Percentiles rank a stretch among this genome's conserved stretches.
phyloP scores from a whole-genome alignment of 176 grass and related monocot species.

The Tuctoria greenei region DNA sequence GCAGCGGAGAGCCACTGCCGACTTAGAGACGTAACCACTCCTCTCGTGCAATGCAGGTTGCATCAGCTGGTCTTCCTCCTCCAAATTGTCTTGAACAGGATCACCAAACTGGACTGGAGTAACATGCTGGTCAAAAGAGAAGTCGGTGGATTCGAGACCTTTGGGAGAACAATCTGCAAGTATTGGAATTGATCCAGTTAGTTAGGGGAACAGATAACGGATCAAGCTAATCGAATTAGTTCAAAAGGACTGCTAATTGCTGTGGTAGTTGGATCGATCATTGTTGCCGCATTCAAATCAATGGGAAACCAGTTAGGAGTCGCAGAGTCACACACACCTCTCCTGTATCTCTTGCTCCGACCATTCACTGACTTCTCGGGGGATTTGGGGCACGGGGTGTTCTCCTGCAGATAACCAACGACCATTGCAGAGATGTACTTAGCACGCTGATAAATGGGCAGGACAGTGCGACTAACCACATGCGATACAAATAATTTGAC shows the following conservation, averaged over 20 bases:
- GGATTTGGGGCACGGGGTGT: constrained; percentile 79
- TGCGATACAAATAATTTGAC: not conserved
- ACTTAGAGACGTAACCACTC: constrained; percentile 68
- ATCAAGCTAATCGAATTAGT: not conserved
- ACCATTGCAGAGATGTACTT: not conserved
- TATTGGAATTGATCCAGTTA: constrained; percentile 3
- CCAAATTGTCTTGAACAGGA: constrained; percentile 33
- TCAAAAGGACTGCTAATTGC: not conserved
- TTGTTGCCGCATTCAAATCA: not conserved
- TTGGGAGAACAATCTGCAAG: constrained; percentile 57
- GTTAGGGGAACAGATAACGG: not conserved
- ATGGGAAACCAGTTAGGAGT: not conserved
- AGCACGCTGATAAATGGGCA: not conserved
- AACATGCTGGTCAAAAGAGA: constrained; percentile 34
- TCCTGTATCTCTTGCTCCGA: constrained; percentile 71
- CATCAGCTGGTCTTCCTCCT: constrained; percentile 30
- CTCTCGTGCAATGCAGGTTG: constrained; percentile 46
- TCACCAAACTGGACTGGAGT: constrained; percentile 43
- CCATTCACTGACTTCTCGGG: constrained; percentile 72
- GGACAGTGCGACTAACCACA: not conserved
- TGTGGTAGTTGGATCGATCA: not conserved
- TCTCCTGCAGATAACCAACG: constrained; percentile 53
- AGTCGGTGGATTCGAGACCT: constrained; percentile 14
- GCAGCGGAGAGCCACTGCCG: constrained; percentile 74
- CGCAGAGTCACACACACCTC: constrained; percentile 46